phyloP scores from a whole-genome alignment of 2,329 filamentous ascomycete genomes.

The Chaetomium sp. region DNA sequence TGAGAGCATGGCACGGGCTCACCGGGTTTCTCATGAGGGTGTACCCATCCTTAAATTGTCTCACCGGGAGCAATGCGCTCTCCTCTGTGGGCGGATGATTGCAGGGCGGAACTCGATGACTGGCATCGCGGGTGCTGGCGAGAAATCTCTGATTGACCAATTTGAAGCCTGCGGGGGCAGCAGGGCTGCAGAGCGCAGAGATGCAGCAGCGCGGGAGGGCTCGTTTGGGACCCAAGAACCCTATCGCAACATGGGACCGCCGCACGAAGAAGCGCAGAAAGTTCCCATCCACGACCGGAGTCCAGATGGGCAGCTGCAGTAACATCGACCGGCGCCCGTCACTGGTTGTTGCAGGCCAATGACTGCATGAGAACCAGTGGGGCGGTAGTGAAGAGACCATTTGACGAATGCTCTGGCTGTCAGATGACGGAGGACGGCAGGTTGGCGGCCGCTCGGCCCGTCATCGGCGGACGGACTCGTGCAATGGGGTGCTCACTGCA shows the following conservation, averaged over 20 bases:
- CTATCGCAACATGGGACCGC: background rate
- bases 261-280: background rate
- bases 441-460: background rate
- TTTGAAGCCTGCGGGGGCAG: background rate
- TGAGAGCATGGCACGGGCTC: background rate
- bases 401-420: constrained; percentile 7
- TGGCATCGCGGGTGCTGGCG: constrained; percentile 9
- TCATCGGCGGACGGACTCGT: constrained; percentile 1
- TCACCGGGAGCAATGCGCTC: background rate
- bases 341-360: constrained; percentile 19
- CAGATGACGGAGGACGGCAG: constrained; percentile 10
- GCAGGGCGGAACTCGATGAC: constrained; percentile 12
- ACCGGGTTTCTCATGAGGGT: background rate
- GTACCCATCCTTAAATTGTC: background rate
- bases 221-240: background rate
- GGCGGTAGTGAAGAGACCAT: background rate
- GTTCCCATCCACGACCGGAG: background rate
- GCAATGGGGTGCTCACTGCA: background rate
- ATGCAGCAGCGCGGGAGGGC: constrained; percentile 5
- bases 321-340: background rate
- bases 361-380: background rate
- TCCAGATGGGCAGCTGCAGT: constrained; percentile 14
- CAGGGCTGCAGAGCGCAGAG: constrained; percentile 16
- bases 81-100: background rate
- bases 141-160: constrained; percentile 13